Base-by-base conservation (phyloP, 2,329 filamentous ascomycete genomes). In the Trichocomaceae sp. region DNA sequence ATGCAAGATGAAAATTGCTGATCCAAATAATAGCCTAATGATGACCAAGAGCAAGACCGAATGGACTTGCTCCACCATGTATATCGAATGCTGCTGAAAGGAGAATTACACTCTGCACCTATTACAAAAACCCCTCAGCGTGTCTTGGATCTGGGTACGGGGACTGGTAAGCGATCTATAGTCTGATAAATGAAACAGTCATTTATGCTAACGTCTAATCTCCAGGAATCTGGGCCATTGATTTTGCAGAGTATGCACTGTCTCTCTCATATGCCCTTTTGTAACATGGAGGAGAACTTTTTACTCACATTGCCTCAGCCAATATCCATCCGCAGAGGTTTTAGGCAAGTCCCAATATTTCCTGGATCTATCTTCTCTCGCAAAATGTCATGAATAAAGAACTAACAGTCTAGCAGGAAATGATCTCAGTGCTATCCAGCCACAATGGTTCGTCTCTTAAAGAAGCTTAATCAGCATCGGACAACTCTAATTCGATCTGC, bases 121-220 rank as follows among this genome's bases (percentile, higher is more conserved):
- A 62, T 71, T 22, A 55, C 49, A 8, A 46, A 61, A 5, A 59
- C 62, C 5, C 53, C 62, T 1, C 58, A 59, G 26, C 62, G 60
- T 15, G 61, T 66, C 5, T 60, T 73, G n/a, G 70, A 72, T 58
- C 58, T 76, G 5, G 72, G 72, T 22, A 75, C 72, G 0, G 69
- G 69, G 6, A 55, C 44, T 41, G 53, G 46, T 48, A 42, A 37
- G 44, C 46, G n/a, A 33, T 26, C 4, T 26, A 8, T 22, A 37
- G 17, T 20, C 33, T 39, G 20, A 39, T 13, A 19, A 26, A 12
- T 10, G 8, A 7, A 26, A n/a, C n/a, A n/a, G n/a, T n/a, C n/a
- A n/a, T n/a, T n/a, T 10, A 17, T 49, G 29, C 13, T 49, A 39
- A 49, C 15, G 22, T 19, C 9, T 6, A 29, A 39, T 10, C 20